Evolutionary conservation across 768 basidiomycete genomes (phyloP), one percentile per base, ranked within the genome.

Genomic region (Leccinum obscurum): DNA sequence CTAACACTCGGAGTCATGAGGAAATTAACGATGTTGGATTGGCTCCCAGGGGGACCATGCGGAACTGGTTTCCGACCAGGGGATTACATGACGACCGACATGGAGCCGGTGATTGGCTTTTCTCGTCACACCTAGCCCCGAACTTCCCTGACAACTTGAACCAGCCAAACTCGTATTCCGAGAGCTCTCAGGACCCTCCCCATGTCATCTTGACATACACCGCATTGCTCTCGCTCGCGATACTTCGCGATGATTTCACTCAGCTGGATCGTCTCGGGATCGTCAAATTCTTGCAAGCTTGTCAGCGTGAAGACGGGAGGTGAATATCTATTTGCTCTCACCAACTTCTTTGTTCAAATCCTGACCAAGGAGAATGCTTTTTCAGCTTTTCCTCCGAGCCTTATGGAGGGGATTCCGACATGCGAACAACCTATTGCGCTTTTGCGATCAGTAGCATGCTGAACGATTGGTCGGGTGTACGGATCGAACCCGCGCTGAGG

Each of bases 171-270:
- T 67, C 73, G 26, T 79, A 83, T 64, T 73, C 77, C 10, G 79
- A 81, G 60, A 28, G n/a, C 20, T 72, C 71, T 37, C 84, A 86
- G 68, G 83, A 90, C 63, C 81, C 83, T 17, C 90, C 92, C 1
- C 90, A 98, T 72, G 77, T 98, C 15, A 93, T 97, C 57, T 92
- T 94, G 83, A 95, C 95, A 8, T 99, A 98, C 68, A 93, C 94
- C 1, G 93, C 95, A 0, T 71, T 99, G 11, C 76, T 97, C 4
- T 83, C 85, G 0, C 86, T 99, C 11, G 85, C 89, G 0, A 88
- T 97, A 62, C 81, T 99, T 26, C 83, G 90, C n/a, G 96, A 97
- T 68, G 87, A 92, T 64, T 89, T 95, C 66, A 73, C 82, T 35
- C 77, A 76, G 57, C 77, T 99, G 24, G 84, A 98, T 67, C 81